Evolutionary conservation across 306 rosid species (phyloP), one percentile per base, ranked within the genome.

Genomic region (Macrotyloma uniflorum): DNA sequence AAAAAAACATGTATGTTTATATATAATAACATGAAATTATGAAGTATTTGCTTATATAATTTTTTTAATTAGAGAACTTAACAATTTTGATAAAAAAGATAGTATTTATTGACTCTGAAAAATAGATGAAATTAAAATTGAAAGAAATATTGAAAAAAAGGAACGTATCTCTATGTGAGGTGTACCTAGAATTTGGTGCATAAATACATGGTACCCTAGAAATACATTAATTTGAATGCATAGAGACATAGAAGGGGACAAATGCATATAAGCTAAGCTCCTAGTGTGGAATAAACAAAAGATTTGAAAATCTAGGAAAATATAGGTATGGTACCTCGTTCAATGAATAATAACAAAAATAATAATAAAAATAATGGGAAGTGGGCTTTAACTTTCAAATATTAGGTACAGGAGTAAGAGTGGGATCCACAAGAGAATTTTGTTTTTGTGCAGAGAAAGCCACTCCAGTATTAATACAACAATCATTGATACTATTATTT

Each of bases 361-460:
- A 30, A 69, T 70, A 20, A 36, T 36, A 18, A 38, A n/a, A 20
- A 58, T 51, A 30, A 70, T 70, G 20, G 24, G 23, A 38, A 5
- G 61, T 28, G 69, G 68, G n/a, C 15, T 58, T 54, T 42, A 42
- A 11, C 47, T 11, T 42, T 12, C 24, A 14, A 67, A 55, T 77
- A 40, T 23, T 4, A 19, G 54, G 22, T 19, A 28, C 13, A 28
- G 50, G 50, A 66, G 70, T 12, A n/a, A 28, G 53, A 24, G 58
- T 77, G 74, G 58, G 59, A 42, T 38, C 76, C 67, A 77, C 58
- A 78, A 28, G 32, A 67, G 47, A 10, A 10, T 42, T 42, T 42
- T 12, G 4, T 42, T 42, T 42, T 12, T 40, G 20, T 19, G 5
- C 20, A 14, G 50, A 66, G 70, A 28, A 67, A 24, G 58, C 28